Evolutionary conservation across 495 filamentous ascomycete genomes (phyloP).

Genomic region (Melanomma pulvis-pyrius): DNA sequence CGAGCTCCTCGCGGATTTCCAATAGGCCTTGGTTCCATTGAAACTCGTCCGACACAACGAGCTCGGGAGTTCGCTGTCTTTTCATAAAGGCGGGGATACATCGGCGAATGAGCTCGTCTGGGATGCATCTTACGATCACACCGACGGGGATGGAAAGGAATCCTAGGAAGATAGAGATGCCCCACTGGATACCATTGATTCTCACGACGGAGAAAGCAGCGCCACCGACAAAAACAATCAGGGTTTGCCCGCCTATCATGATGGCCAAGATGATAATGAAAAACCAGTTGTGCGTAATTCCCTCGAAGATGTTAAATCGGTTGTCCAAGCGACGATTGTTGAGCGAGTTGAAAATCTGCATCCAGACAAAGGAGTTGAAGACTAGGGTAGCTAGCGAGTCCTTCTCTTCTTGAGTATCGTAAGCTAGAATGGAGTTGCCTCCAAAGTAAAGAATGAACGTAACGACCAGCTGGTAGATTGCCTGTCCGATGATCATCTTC

Average conservation of each 20-base stretch:
- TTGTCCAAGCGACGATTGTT: conserved; percentile 88
- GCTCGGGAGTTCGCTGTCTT: conserved; percentile 42
- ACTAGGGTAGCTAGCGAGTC: conserved; percentile 68
- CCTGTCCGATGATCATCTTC: conserved; percentile 92
- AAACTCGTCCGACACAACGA: conserved; percentile 74
- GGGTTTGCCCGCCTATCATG: conserved; percentile 79
- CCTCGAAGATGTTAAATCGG: conserved; percentile 86
- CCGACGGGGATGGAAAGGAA: conserved; percentile 71
- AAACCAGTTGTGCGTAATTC: conserved; percentile 75
- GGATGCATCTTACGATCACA: conserved; percentile 72
- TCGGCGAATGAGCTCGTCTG: conserved; percentile 64
- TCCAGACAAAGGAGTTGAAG: conserved; percentile 93
- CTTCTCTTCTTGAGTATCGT: conserved; percentile 47
- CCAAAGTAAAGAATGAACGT: conserved; percentile 78
- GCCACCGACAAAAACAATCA: conserved; percentile 80
- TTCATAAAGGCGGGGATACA: conserved; percentile 53
- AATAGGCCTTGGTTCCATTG: conserved; percentile 52
- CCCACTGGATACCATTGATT: conserved; percentile 73
- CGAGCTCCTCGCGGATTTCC: conserved; percentile 47
- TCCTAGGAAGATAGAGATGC: conserved; percentile 70
- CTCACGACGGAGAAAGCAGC: conserved; percentile 65
- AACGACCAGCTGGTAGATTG: conserved; percentile 80
- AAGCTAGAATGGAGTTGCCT: conserved; percentile 64
- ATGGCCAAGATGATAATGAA: conserved; percentile 81
- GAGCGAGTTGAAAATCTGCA: conserved; percentile 92